phyloP scores from a whole-genome alignment of 2,329 filamentous ascomycete genomes.

The Byssothecium circinans region DNA sequence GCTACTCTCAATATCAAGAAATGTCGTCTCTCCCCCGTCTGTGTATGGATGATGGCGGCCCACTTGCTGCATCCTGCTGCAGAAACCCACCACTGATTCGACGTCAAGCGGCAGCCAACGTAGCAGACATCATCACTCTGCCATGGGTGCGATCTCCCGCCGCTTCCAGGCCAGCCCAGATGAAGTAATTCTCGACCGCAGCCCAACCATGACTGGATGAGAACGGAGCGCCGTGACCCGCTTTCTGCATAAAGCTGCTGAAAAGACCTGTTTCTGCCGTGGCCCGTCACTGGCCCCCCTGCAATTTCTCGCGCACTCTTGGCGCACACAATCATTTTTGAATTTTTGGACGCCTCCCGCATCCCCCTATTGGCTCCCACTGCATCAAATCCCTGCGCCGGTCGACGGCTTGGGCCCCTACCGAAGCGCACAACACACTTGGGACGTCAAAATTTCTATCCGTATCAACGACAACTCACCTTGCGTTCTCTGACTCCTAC shows the following conservation, averaged over 20 bases:
- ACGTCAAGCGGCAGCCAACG: slow-evolving; percentile 33
- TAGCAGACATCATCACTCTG: slow-evolving; percentile 29
- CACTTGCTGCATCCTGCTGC: slow-evolving; percentile 34
- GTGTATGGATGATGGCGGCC: slow-evolving; percentile 23
- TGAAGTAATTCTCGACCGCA: slow-evolving; percentile 33
- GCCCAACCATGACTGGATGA: slow-evolving; percentile 31
- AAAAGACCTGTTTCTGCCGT: slow-evolving; percentile 31
- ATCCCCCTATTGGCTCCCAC: slow-evolving; percentile 31
- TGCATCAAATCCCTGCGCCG: slow-evolving; percentile 24
- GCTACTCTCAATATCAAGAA: slow-evolving; percentile 29
- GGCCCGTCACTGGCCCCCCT: slow-evolving; percentile 30
- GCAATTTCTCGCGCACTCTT: slow-evolving; percentile 33
- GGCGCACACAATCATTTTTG: slow-evolving; percentile 40
- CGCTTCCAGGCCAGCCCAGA: slow-evolving; percentile 24
- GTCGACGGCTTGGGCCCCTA: slow-evolving; percentile 22
- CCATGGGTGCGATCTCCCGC: slow-evolving; percentile 37
- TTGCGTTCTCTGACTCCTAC: slow-evolving; percentile 39
- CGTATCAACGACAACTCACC: slow-evolving; percentile 42
- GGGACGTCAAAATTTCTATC: slow-evolving; percentile 24
- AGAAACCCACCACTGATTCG: slow-evolving; percentile 33
- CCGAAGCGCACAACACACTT: slow-evolving; percentile 35
- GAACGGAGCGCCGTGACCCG: slow-evolving; percentile 35
- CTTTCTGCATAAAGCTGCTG: slow-evolving; percentile 37
- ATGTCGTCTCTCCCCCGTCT: slow-evolving; percentile 18
- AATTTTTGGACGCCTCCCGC: slow-evolving; percentile 30